These are phyloP conservation scores for Hypoxylon lienhwacheense DNA, from an alignment of 495 filamentous ascomycete genomes.

Conservation along the genomic window DNA sequence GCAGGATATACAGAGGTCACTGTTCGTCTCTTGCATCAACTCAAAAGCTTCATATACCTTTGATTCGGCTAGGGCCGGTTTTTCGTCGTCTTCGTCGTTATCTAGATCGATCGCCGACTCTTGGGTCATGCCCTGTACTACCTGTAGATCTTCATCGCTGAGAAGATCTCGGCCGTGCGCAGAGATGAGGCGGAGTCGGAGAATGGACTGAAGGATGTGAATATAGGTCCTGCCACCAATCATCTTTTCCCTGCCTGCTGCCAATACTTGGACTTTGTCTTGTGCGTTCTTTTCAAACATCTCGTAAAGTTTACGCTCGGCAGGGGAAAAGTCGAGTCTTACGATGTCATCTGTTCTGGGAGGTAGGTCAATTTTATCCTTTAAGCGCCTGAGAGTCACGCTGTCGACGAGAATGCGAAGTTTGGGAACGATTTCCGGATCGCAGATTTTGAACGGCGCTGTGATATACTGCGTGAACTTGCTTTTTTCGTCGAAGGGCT, in stretches of 20 bases:
- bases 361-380: conserved; percentile 86
- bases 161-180: conserved; percentile 90
- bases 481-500: conserved; percentile 78
- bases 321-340: conserved; percentile 56
- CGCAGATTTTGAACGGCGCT: conserved; percentile 75
- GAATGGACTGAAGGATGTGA: conserved; percentile 85
- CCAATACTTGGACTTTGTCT: conserved; percentile 56
- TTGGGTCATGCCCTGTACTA: conserved; percentile 74
- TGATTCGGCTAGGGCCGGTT: conserved; percentile 55
- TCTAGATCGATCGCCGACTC: conserved; percentile 86
- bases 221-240: conserved; percentile 83
- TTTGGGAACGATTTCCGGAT: conserved; percentile 79
- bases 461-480: conserved; percentile 79
- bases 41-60: conserved; percentile 81
- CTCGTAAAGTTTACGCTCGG: conserved; percentile 59
- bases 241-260: conserved; percentile 56
- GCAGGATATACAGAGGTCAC: conserved; percentile 71
- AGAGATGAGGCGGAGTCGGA: conserved; percentile 85
- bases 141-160: conserved; percentile 74
- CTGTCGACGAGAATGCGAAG: conserved; percentile 90
- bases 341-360: conserved; percentile 71
- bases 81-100: conserved; percentile 64
- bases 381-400: conserved; percentile 87
- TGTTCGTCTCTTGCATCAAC: conserved; percentile 75
- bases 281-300: conserved; percentile 57